phyloP scores from a whole-genome alignment of 2,329 filamentous ascomycete genomes.

The Penicillium paneum region DNA sequence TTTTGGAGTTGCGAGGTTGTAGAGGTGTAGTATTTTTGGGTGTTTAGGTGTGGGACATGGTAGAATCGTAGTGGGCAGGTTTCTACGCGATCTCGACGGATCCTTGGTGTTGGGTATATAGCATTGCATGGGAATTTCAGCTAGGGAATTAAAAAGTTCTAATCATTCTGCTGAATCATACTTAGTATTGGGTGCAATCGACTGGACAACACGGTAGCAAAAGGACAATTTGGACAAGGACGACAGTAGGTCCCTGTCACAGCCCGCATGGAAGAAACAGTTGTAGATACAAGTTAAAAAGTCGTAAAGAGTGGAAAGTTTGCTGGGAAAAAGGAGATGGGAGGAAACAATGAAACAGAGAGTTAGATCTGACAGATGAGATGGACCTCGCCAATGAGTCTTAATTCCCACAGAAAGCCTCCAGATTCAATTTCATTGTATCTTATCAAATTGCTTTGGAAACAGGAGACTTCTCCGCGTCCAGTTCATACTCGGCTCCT shows the following conservation, averaged over 20 bases:
- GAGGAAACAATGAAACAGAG: slow-evolving; percentile 7
- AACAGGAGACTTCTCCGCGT: slow-evolving; percentile 27
- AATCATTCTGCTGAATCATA: slow-evolving; percentile 17
- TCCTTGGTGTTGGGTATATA: background rate
- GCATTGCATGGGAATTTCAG: background rate
- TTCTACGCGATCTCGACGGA: background rate
- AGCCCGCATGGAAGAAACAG: slow-evolving; percentile 12
- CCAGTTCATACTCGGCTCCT: slow-evolving; percentile 51
- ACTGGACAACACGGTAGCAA: slow-evolving; percentile 4
- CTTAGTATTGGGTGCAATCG: background rate
- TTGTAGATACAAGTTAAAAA: slow-evolving; percentile 25
- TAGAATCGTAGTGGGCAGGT: background rate
- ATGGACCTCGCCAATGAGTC: background rate
- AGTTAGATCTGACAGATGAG: background rate
- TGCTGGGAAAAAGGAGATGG: slow-evolving; percentile 3
- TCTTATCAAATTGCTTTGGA: slow-evolving; percentile 23
- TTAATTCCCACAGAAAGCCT: slow-evolving; percentile 1
- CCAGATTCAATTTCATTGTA: slow-evolving; percentile 15
- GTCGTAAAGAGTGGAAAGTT: slow-evolving; percentile 21
- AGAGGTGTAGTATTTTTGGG: background rate
- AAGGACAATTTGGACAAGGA: slow-evolving; percentile 20
- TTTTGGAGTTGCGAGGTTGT: background rate
- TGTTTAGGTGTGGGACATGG: background rate
- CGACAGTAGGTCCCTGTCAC: slow-evolving; percentile 20
- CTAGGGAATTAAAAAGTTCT: slow-evolving; percentile 3